A percentile compares a stretch with the other conserved stretches of the same genome.
phyloP scores from a whole-genome alignment of 345 rosid species.

The Geranium rotundifolium region DNA sequence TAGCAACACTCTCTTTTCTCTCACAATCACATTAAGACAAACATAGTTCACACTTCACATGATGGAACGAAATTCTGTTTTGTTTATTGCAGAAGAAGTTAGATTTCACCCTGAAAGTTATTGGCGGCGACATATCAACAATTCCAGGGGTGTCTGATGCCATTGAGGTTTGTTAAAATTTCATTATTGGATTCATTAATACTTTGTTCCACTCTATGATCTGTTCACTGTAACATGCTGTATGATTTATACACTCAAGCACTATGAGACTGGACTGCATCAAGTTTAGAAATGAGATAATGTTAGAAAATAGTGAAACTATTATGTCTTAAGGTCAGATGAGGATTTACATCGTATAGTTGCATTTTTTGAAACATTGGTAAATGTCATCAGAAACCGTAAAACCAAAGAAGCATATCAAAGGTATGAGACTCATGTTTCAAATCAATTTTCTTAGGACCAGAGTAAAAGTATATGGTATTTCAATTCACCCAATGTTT shows the following conservation, averaged over 20 bases:
- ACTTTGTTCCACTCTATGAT: neutral
- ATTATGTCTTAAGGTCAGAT: no score
- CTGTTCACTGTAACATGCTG: neutral
- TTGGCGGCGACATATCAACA: constrained; percentile 72
- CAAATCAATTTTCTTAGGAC: no score
- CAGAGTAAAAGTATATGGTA: no score
- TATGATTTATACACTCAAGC: neutral
- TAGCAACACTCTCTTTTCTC: neutral
- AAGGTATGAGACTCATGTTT: no score
- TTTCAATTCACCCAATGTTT: no score
- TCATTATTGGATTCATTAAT: constrained; percentile 1
- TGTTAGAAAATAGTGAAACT: no score
- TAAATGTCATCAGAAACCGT: no score
- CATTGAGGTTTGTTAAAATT: constrained; percentile 48
- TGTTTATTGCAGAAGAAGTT: constrained; percentile 57
- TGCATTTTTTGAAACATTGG: no score
- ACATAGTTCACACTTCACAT: constrained; percentile 1
- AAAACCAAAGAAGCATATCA: no score
- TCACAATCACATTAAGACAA: neutral
- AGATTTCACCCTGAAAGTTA: constrained; percentile 59
- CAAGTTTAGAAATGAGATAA: no score
- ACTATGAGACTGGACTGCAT: neutral
- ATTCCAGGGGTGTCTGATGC: constrained; percentile 83
- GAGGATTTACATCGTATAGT: no score
- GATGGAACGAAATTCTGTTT: constrained; percentile 5